These are phyloP conservation scores for Akanthomyces muscarius DNA, from an alignment of 2,329 filamentous ascomycete species.

Conservation along the genomic window DNA sequence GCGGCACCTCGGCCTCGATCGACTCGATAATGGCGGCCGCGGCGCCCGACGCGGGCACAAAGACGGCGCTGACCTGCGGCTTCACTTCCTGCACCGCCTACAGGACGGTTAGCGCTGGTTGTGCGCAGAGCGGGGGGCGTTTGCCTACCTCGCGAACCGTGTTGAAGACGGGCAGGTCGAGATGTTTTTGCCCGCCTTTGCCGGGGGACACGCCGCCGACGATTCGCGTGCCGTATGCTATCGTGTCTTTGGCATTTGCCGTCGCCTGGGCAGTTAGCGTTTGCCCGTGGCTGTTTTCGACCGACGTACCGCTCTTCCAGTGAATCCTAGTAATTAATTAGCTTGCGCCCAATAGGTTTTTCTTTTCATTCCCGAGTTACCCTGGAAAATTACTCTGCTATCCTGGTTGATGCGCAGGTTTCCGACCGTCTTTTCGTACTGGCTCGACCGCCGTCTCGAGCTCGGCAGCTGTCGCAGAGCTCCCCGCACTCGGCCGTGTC, in stretches of 20 bases:
- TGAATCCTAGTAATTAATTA: slow-evolving; percentile 29
- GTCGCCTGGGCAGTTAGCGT: slow-evolving; percentile 29
- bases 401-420: slow-evolving; percentile 27
- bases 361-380: slow-evolving; percentile 14
- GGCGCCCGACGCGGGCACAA: slow-evolving; percentile 64
- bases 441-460: slow-evolving; percentile 8
- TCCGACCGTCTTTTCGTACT: slow-evolving; percentile 29
- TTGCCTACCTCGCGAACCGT: slow-evolving; percentile 30
- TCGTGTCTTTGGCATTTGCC: slow-evolving; percentile 35
- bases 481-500: background rate
- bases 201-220: slow-evolving; percentile 37
- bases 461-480: background rate
- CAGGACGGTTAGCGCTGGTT: background rate
- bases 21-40: slow-evolving; percentile 67
- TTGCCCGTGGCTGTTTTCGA: background rate
- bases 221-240: slow-evolving; percentile 36
- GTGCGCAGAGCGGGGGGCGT: background rate
- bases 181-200: slow-evolving; percentile 31
- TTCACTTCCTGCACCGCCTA: slow-evolving; percentile 34
- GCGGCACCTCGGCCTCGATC: slow-evolving; percentile 71
- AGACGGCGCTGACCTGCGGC: slow-evolving; percentile 69
- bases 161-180: slow-evolving; percentile 34
- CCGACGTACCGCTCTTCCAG: slow-evolving; percentile 32
- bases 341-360: background rate
- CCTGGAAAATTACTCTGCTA: slow-evolving; percentile 36